Evolutionary conservation across 1,139 yeast genomes (phyloP).

Genomic region (Kodamaea alishanica): DNA sequence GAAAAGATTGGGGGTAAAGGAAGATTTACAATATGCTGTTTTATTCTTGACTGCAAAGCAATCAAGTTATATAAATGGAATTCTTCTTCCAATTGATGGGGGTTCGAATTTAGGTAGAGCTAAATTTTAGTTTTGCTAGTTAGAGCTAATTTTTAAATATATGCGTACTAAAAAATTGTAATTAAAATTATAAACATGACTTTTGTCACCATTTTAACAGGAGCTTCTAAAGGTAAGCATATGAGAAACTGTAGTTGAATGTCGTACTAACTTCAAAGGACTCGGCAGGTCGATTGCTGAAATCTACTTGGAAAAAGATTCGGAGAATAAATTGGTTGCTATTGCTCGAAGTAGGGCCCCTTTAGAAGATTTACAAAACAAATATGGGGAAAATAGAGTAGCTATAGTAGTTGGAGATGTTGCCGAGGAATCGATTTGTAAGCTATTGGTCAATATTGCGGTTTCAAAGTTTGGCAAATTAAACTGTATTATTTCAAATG

Average conservation of each 20-base stretch:
- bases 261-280: constrained; percentile 40
- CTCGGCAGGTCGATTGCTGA: constrained; percentile 73
- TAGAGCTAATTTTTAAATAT: background rate
- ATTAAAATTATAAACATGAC: constrained; percentile 5
- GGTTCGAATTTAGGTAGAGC: constrained; percentile 41
- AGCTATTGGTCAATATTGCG: constrained; percentile 46
- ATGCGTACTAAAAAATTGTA: background rate
- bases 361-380: constrained; percentile 39
- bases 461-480: constrained; percentile 54
- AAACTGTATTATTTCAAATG: constrained; percentile 76
- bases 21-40: constrained; percentile 58
- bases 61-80: constrained; percentile 63
- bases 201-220: constrained; percentile 54
- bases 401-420: constrained; percentile 68
- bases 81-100: constrained; percentile 74
- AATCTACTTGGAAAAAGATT: constrained; percentile 37
- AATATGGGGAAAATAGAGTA: constrained; percentile 50
- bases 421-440: constrained; percentile 36
- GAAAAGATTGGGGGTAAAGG: constrained; percentile 58
- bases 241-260: background rate
- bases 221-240: constrained; percentile 57
- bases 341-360: constrained; percentile 63
- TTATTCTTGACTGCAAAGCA: constrained; percentile 59
- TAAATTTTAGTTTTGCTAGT: constrained; percentile 9
- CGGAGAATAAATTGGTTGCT: constrained; percentile 49